These are phyloP conservation scores for Tubosaeta sp. DNA, from an alignment of 768 basidiomycete species.

Conservation along the genomic window DNA sequence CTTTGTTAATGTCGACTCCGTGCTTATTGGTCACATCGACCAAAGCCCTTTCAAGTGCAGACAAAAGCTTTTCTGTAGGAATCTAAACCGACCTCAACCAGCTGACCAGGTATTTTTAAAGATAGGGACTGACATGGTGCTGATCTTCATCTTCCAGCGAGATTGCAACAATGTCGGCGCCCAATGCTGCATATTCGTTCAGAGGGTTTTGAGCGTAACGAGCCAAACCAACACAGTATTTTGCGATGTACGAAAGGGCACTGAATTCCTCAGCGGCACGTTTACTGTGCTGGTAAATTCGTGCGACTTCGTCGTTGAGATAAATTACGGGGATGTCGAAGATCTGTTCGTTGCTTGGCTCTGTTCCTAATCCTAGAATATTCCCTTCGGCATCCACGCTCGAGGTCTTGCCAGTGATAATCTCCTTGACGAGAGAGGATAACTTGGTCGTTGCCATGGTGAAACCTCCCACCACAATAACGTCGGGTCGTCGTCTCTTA, in stretches of 20 bases:
- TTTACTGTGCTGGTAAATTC: conserved; percentile 88
- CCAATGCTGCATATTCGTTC: conserved; percentile 91
- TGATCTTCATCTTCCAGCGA: conserved; percentile 84
- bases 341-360: conserved; percentile 36
- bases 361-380: conserved; percentile 23
- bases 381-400: conserved; percentile 19
- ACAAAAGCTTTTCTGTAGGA: conserved; percentile 77
- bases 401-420: conserved; percentile 35
- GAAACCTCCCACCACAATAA: conserved; percentile 87
- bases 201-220: conserved; percentile 91
- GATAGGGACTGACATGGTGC: conserved; percentile 56
- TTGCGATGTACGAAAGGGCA: conserved; percentile 67
- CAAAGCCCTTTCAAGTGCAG: conserved; percentile 78
- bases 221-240: conserved; percentile 92
- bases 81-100: conserved; percentile 47
- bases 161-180: conserved; percentile 77
- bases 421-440: conserved; percentile 57
- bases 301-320: conserved; percentile 85
- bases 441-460: conserved; percentile 76
- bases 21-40: conserved; percentile 90
- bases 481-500: conserved; percentile 77
- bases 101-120: not conserved
- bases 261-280: conserved; percentile 84
- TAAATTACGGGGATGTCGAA: conserved; percentile 75
- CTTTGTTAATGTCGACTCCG: conserved; percentile 95